Base-by-base conservation (phyloP, 2,329 filamentous ascomycete species). In the Neopestalotiopsis rosae region DNA sequence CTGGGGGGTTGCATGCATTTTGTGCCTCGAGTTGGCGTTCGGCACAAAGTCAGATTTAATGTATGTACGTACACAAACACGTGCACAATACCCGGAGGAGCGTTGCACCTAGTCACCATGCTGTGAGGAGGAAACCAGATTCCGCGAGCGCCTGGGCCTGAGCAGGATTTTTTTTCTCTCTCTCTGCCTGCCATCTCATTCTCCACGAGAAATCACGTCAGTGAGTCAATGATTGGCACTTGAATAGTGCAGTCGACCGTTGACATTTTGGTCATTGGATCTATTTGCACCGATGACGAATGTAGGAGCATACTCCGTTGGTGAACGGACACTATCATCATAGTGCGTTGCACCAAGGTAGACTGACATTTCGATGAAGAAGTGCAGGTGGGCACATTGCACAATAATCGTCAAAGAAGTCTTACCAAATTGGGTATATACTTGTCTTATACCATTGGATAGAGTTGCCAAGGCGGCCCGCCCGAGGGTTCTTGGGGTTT, bases 391-490 rank as follows among this genome's bases (percentile, higher is more conserved):
- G 6, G 10, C 34, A 38, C 10, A 38, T 6, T 38, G 10, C 10
- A 38, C 45, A 6, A 17, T 49, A 49, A 49, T 49, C n/a, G 4
- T 6, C 17, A 9, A 9, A 14, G 7, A 9, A 20, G n/a, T 52
- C 45, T 52, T 52, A n/a, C 45, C 45, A 12, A 9, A 52, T 52
- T 52, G 45, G 45, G 45, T 6, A 52, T 9, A 14, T n/a, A n/a
- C 17, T n/a, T 9, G n/a, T 13, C n/a, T 17, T 28, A 30, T 30
- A 9, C n/a, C 52, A 38, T 45, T 65, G 67, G 69, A 72, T 73
- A 72, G 67, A 64, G 70, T 71, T 73, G 72, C 73, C 71, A 73
- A 74, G 73, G 64, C 73, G 73, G 72, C 56, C 61, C 69, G 69
- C 30, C 73, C 73, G 73, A 74, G 59, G 14, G 5, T 24, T 59